Percentiles rank a stretch among this genome's conserved stretches.
These are phyloP conservation scores for Brasenia schreberi DNA, from an alignment of 164 flowering plant species.

Conservation along the genomic window DNA sequence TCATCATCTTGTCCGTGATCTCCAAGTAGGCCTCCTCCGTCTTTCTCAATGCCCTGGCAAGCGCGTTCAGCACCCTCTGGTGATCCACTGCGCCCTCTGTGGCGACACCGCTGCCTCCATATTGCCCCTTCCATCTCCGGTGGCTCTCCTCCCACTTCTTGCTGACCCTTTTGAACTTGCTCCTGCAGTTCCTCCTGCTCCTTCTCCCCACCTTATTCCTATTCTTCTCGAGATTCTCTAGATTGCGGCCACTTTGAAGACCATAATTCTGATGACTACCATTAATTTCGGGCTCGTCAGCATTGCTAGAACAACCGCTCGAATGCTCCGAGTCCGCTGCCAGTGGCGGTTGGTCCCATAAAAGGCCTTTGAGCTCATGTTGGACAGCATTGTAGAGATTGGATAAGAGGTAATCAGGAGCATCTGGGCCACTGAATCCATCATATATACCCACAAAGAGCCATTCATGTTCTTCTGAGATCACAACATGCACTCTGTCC, in stretches of 20 bases:
- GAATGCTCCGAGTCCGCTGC: too few species aligned
- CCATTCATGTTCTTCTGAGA: constrained; percentile 96
- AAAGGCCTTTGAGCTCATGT: constrained; percentile 77
- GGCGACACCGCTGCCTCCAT: not conserved
- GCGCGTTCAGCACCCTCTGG: constrained; percentile 63
- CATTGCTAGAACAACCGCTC: too few species aligned
- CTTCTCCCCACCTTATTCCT: not conserved
- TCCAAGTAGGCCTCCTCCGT: constrained; percentile 78
- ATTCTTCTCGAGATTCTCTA: not conserved
- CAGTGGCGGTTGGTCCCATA: constrained; percentile 42
- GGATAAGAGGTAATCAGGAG: constrained; percentile 93
- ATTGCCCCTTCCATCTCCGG: constrained; percentile 27
- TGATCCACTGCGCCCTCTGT: constrained; percentile 69
- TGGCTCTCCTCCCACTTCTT: constrained; percentile 23
- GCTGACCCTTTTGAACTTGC: constrained; percentile 22
- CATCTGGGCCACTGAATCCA: constrained; percentile 99
- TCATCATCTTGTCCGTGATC: constrained; percentile 82
- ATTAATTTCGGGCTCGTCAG: too few species aligned
- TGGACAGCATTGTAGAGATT: constrained; percentile 76
- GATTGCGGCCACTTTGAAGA: too few species aligned
- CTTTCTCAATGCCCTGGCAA: constrained; percentile 64
- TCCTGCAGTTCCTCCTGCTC: constrained; percentile 27
- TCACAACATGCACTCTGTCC: constrained; percentile 96
- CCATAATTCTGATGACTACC: too few species aligned
- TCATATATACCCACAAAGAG: constrained; percentile 96